These are phyloP conservation scores for Sphaerosporella brunnea DNA, from an alignment of 495 filamentous ascomycete genomes.

Conservation along the genomic window DNA sequence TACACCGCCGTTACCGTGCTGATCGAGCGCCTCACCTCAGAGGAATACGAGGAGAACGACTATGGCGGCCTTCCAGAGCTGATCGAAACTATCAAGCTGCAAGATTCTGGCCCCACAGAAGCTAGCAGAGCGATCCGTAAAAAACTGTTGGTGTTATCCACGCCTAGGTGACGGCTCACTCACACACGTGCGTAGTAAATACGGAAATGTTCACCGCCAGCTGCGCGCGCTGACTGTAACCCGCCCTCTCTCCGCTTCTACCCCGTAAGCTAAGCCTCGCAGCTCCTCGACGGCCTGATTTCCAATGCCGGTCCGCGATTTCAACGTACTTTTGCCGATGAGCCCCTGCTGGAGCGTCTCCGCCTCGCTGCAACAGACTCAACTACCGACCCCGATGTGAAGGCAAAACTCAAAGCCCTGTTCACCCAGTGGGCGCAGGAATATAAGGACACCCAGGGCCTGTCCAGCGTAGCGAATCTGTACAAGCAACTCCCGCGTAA, in stretches of 20 bases:
- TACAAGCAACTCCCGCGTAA: constrained; percentile 55
- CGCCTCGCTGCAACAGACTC: constrained; percentile 72
- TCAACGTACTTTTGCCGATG: constrained; percentile 65
- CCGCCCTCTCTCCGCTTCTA: neutral
- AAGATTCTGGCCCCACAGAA: constrained; percentile 72
- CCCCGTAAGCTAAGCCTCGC: neutral
- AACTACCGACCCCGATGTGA: constrained; percentile 69
- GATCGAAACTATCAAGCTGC: constrained; percentile 81
- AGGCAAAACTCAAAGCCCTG: constrained; percentile 62
- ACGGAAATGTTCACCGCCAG: constrained; percentile 82
- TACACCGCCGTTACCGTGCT: constrained; percentile 90
- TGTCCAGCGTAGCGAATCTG: constrained; percentile 58
- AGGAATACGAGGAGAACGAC: constrained; percentile 79
- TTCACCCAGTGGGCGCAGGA: constrained; percentile 76
- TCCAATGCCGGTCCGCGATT: constrained; percentile 87
- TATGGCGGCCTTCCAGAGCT: constrained; percentile 81
- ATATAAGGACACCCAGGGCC: constrained; percentile 65
- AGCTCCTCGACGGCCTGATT: constrained; percentile 67
- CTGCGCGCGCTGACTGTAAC: constrained; percentile 65
- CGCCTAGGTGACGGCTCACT: neutral
- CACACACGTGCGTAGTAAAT: constrained; percentile 44
- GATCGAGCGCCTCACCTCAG: constrained; percentile 76
- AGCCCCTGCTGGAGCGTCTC: constrained; percentile 69
- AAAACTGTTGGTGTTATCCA: constrained; percentile 53
- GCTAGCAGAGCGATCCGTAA: constrained; percentile 85